Evolutionary conservation across 441 rosid genomes (phyloP).

Genomic region (Populus tomentosa): DNA sequence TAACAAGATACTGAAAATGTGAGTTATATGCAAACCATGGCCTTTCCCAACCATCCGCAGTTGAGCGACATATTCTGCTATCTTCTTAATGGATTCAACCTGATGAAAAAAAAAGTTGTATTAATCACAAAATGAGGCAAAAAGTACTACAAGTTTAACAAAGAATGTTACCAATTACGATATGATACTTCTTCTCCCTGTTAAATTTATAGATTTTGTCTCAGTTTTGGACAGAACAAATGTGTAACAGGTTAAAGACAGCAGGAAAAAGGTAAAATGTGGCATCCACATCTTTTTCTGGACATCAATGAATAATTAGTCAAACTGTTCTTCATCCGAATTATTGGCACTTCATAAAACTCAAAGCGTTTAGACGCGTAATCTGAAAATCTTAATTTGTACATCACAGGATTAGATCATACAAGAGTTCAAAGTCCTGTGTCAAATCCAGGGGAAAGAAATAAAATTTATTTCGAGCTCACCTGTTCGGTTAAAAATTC

Average conservation of each 20-base stretch:
- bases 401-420: background rate
- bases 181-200: conserved; percentile 2
- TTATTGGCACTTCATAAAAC: background rate
- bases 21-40: conserved; percentile 38
- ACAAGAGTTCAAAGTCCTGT: background rate
- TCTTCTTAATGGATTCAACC: conserved; percentile 65
- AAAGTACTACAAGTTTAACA: background rate
- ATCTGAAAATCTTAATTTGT: background rate
- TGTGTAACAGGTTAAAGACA: background rate
- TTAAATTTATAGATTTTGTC: background rate
- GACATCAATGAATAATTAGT: background rate
- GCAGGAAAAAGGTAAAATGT: background rate
- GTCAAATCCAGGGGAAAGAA: background rate
- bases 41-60: conserved; percentile 66
- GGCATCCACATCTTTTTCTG: too few species aligned
- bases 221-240: background rate
- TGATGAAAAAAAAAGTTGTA: conserved; percentile 5
- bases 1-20: background rate
- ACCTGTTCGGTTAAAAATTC: conserved; percentile 3
- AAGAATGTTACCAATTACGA: background rate
- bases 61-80: conserved; percentile 53
- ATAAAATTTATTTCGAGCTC: background rate
- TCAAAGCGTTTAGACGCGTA: background rate
- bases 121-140: background rate
- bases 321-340: too few species aligned